Conservation (phyloP, 768 basidiomycete genomes). For the Pleurotus ostreatus region DNA sequence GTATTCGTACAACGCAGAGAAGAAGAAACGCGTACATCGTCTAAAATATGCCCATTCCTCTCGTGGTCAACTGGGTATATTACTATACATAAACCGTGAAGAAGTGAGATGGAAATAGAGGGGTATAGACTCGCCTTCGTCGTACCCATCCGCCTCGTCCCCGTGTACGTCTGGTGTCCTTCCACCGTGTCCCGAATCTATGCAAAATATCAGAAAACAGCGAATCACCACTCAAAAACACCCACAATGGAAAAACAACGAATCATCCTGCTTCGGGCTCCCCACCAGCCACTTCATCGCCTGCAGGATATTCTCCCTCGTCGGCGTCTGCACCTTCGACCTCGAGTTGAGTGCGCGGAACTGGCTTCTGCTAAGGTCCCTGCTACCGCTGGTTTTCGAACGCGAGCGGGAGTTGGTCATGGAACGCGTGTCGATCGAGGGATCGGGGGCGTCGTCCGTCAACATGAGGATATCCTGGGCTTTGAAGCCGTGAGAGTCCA, state of each 20-base stretch:
- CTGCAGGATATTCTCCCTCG: slow-evolving; percentile 41
- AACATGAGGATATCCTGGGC: slow-evolving; percentile 21
- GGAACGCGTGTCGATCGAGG: slow-evolving; percentile 8
- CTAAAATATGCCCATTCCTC: slow-evolving; percentile 72
- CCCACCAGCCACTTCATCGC: slow-evolving; percentile 61
- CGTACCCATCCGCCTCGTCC: slow-evolving; percentile 75
- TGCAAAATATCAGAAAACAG: neutral
- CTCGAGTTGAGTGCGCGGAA: too few relatives aligned
- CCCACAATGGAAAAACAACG: slow-evolving; percentile 73
- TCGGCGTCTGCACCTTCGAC: slow-evolving; percentile 23
- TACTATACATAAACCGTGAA: slow-evolving; percentile 36
- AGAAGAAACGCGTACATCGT: slow-evolving; percentile 36
- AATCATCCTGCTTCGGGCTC: slow-evolving; percentile 65
- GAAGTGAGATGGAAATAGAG: too few relatives aligned
- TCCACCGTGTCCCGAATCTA: slow-evolving; percentile 93
- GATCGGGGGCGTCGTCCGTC: slow-evolving; percentile 42
- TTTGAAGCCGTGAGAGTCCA: slow-evolving; percentile 16
- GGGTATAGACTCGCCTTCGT: slow-evolving; percentile 51
- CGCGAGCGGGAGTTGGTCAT: slow-evolving; percentile 56
- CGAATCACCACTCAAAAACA: neutral
- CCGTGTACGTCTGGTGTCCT: slow-evolving; percentile 76
- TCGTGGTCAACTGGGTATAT: slow-evolving; percentile 94
- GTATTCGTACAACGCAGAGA: neutral
- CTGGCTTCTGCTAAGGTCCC: too few relatives aligned
- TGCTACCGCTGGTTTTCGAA: slow-evolving; percentile 24